Conservation (phyloP, 2,329 filamentous ascomycete genomes). For the Chaetomium olivaceum region DNA sequence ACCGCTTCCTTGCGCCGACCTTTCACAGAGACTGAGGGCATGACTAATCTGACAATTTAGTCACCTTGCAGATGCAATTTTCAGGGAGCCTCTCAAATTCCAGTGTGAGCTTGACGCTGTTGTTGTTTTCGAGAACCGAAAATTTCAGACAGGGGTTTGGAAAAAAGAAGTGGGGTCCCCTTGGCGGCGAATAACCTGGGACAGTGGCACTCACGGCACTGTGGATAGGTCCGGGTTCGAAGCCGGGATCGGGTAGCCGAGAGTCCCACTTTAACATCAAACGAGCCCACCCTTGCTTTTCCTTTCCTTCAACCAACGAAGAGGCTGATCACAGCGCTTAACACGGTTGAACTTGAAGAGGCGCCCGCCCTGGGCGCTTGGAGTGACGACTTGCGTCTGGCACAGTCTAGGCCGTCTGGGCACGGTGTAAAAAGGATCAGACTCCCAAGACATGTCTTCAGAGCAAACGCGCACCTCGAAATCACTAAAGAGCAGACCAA, state of each 20-base stretch:
- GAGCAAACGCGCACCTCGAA: no score
- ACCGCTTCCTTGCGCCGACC: conserved; percentile 3
- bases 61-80: not conserved
- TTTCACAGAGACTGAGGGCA: conserved; percentile 25
- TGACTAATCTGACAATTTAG: conserved; percentile 5
- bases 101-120: not conserved
- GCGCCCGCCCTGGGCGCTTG: conserved; percentile 18
- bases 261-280: conserved; percentile 8
- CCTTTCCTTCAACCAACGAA: not conserved
- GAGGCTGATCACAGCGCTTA: conserved; percentile 21
- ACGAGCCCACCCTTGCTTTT: not conserved
- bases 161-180: conserved; percentile 3
- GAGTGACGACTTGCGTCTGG: not conserved
- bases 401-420: not conserved
- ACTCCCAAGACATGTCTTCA: not conserved
- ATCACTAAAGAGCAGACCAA: not conserved
- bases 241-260: conserved; percentile 3
- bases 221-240: conserved; percentile 13
- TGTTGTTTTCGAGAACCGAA: conserved; percentile 11
- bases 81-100: not conserved
- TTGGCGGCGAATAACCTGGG: conserved; percentile 19
- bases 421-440: not conserved
- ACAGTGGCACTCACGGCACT: no score
- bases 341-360: not conserved
- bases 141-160: conserved; percentile 10